Percentiles rank a stretch among this genome's conserved stretches.
These are phyloP conservation scores for Fusarium sp. DNA, from an alignment of 2,329 filamentous ascomycete species.

Conservation along the genomic window DNA sequence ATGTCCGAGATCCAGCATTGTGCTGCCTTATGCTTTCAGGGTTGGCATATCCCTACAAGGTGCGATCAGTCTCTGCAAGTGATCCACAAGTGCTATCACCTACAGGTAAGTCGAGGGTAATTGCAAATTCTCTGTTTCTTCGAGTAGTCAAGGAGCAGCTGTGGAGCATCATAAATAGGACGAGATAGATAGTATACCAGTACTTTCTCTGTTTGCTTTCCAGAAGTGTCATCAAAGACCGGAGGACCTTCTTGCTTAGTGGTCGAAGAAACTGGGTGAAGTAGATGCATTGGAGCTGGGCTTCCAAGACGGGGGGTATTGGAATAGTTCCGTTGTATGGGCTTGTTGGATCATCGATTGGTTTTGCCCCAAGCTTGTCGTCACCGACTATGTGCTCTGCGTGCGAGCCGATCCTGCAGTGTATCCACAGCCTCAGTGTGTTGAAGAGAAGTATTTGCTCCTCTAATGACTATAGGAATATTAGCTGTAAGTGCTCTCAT, in stretches of 20 bases:
- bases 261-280: constrained; percentile 1
- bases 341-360: constrained; percentile 6
- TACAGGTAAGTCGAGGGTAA: background rate
- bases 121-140: constrained; percentile 2
- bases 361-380: background rate
- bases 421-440: background rate
- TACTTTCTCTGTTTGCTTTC: background rate
- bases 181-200: constrained; percentile 31
- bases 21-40: constrained; percentile 5
- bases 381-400: constrained; percentile 2
- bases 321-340: background rate
- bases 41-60: constrained; percentile 1
- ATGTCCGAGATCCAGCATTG: background rate
- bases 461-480: background rate
- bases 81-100: background rate
- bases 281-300: constrained; percentile 6
- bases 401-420: background rate
- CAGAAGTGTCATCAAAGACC: background rate
- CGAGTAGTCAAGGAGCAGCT: constrained; percentile 22
- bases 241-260: background rate
- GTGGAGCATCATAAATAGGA: constrained; percentile 29
- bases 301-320: background rate
- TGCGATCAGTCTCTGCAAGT: background rate
- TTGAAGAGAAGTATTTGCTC: background rate
- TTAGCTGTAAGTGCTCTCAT: background rate